Percentiles rank a stretch among this genome's conserved stretches.
Conservation (phyloP, 2,329 filamentous ascomycete species). For the Alternaria triticina region DNA sequence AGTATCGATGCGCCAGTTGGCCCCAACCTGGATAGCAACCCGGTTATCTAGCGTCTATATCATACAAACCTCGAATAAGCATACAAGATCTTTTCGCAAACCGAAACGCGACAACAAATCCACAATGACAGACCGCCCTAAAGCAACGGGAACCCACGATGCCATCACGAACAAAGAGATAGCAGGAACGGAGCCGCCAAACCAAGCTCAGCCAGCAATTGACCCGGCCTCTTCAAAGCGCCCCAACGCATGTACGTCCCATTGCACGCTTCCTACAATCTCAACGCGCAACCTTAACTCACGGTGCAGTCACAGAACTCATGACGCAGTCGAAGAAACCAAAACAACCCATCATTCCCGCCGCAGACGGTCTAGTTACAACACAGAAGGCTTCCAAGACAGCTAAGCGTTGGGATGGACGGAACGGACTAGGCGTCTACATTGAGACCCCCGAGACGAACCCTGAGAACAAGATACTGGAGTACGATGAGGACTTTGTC, state of each 20-base stretch:
- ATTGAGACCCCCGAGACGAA: slow-evolving; percentile 67
- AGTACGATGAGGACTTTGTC: slow-evolving; percentile 72
- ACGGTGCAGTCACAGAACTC: slow-evolving; percentile 54
- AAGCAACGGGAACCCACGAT: slow-evolving; percentile 21
- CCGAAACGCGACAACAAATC: not conserved
- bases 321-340: slow-evolving; percentile 51
- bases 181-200: slow-evolving; percentile 16
- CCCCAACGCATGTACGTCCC: slow-evolving; percentile 47
- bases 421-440: slow-evolving; percentile 71
- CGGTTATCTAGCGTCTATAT: not conserved
- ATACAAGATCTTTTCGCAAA: not conserved
- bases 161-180: slow-evolving; percentile 32
- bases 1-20: not conserved
- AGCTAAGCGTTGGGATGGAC: slow-evolving; percentile 45
- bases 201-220: not conserved
- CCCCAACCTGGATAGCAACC: not conserved
- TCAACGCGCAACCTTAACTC: slow-evolving; percentile 22
- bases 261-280: not conserved
- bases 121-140: not conserved
- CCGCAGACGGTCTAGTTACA: not conserved
- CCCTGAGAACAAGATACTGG: slow-evolving; percentile 66
- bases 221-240: slow-evolving; percentile 27
- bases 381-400: slow-evolving; percentile 24
- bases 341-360: slow-evolving; percentile 28
- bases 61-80: not conserved